Evolutionary conservation across 192 early-diverging fungal genomes (phyloP), one percentile per base, ranked within the genome.

Genomic region (Backusella parvicylindrica): DNA sequence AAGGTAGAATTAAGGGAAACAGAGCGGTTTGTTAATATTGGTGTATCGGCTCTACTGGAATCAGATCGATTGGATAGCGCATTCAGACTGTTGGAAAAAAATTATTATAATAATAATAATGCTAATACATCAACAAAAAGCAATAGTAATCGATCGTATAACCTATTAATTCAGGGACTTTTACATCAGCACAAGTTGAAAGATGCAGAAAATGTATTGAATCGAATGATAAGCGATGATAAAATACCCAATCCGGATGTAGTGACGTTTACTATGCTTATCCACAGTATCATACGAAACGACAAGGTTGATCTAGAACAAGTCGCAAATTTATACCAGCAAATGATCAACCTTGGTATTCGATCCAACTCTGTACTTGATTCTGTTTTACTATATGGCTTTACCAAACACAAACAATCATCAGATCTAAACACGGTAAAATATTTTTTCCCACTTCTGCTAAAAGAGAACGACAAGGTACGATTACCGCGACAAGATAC

Each of bases 201-300:
- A 0, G 35, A 28, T 1, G 79, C 79, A 30, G 37, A 64, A 9
- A n/a, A 70, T 11, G 36, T 81, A 26, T 49, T 81, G 26, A 26
- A 70, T 6, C 35, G 33, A 30, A 76, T 81, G 79, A 36, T 67
- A 23, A 56, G 33, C 0, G 49, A 76, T 41, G 49, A 65, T 6
- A 43, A 64, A 31, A 64, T 73, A 38, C 79, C 79, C 7, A 28
- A 66, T 6, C 79, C 79, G 2, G 75, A 81, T 53, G 28, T 77
- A 32, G 68, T 77, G 26, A 77, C 66, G 6, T 81, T 70, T 40
- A 76, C 79, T 3, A 74, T 72, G 0, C 56, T 81, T 26, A 81
- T 81, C 18, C 71, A 81, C 50, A 72, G 66, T 5, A 66, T 77
- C 65, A 64, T 81, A 23, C 68, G 72, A 11, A 43, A 23, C 12